Evolutionary conservation across 2,329 filamentous ascomycete genomes (phyloP).

Genomic region (Apiospora malaysiana): DNA sequence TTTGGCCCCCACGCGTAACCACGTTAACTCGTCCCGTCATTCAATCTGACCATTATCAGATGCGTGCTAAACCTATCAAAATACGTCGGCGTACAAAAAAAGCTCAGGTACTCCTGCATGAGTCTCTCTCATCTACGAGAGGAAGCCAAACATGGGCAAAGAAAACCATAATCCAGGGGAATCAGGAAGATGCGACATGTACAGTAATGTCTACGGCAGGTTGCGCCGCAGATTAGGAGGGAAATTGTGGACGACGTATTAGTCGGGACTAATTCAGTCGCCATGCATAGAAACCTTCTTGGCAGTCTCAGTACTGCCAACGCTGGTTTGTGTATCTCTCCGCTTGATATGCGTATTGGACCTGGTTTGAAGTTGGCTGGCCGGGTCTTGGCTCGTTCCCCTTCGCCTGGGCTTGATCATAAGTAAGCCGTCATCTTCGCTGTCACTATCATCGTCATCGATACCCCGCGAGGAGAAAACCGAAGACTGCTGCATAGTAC

Average conservation of each 20-base stretch:
- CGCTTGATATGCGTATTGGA: constrained; percentile 48
- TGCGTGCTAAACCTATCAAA: constrained; percentile 14
- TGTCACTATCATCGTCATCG: constrained; percentile 56
- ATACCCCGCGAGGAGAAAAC: constrained; percentile 31
- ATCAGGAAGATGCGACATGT: not conserved
- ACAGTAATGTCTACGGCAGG: not conserved
- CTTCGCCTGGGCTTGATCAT: constrained; percentile 61
- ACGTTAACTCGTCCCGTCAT: constrained; percentile 10
- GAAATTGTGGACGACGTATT: not conserved
- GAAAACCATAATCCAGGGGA: not conserved
- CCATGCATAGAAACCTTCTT: constrained; percentile 55
- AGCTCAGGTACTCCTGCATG: not conserved
- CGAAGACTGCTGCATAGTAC: constrained; percentile 28
- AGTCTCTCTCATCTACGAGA: not conserved
- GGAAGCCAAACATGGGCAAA: not conserved
- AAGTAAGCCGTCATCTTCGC: constrained; percentile 56
- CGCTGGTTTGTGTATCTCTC: constrained; percentile 65
- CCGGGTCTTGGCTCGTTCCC: constrained; percentile 36
- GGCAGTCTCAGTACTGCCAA: constrained; percentile 67
- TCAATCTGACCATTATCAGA: constrained; percentile 10
- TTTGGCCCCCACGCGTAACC: constrained; percentile 8
- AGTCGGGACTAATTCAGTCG: not conserved
- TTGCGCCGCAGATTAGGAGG: not conserved
- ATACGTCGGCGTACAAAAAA: not conserved
- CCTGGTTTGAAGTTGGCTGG: constrained; percentile 38